Percentiles rank a stretch among this genome's conserved stretches.
These are phyloP conservation scores for Malassezia slooffiae DNA, from an alignment of 1,284 basidiomycete genomes.

Conservation along the genomic window DNA sequence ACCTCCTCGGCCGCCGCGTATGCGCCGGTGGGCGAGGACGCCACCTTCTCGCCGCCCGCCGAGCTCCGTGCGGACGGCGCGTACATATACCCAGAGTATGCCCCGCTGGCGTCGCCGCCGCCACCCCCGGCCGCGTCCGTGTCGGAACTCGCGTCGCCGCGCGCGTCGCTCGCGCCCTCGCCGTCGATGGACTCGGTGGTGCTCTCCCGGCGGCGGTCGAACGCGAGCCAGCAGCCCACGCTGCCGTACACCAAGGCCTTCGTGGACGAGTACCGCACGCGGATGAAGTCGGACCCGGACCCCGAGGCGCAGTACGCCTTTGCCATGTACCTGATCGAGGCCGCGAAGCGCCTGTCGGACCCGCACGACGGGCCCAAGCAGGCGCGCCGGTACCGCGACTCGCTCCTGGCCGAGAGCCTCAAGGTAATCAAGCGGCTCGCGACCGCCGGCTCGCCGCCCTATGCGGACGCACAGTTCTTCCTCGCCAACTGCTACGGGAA, in stretches of 20 bases:
- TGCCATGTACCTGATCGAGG: constrained; percentile 95
- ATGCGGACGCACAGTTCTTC: constrained; percentile 98
- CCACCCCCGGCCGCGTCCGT: neutral
- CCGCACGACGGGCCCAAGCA: constrained; percentile 38
- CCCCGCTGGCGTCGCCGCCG: neutral
- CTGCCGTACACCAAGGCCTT: constrained; percentile 69
- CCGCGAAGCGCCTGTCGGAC: constrained; percentile 65
- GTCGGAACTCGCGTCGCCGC: neutral
- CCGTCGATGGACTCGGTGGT: neutral
- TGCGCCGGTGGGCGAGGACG: too few relatives aligned
- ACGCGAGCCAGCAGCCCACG: constrained; percentile 31
- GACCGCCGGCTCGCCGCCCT: constrained; percentile 61
- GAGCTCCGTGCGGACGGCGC: too few relatives aligned
- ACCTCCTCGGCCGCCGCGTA: too few relatives aligned
- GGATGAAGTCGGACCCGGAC: constrained; percentile 95
- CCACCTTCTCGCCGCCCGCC: too few relatives aligned
- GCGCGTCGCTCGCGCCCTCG: neutral
- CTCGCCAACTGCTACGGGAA: constrained; percentile 94
- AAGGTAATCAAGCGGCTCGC: constrained; percentile 85
- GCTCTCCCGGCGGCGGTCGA: constrained; percentile 11
- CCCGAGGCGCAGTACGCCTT: constrained; percentile 97
- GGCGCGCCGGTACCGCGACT: constrained; percentile 68
- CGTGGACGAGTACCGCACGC: constrained; percentile 88
- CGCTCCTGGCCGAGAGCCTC: constrained; percentile 73
- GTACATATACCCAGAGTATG: too few relatives aligned